Evolutionary conservation across 2,329 filamentous ascomycete species (phyloP), one percentile per base, ranked within the genome.

Genomic region (Phialophora verrucosa): DNA sequence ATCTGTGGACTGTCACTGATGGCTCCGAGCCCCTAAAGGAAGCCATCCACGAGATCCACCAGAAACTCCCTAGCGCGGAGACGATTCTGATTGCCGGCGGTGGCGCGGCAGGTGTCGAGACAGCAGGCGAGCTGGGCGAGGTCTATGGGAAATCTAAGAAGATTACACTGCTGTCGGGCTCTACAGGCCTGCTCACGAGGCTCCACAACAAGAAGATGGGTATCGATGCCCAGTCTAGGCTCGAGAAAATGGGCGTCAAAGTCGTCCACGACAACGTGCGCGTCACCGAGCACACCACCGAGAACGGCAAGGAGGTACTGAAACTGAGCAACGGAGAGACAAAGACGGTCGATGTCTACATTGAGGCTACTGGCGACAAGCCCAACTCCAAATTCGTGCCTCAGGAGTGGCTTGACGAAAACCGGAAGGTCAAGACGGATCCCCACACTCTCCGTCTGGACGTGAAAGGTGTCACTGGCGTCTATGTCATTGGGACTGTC

Each of bases 331-430:
- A 83, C 64, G 84, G 84, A 50, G 76, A 80, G 54, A 78, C 74
- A 2, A 70, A 84, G 47, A 77, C 78, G 1, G 79, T 81, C 2
- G 85, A 87, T 70, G 67, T 85, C 27, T 87, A 84, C 72, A 81
- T 88, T 63, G 79, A 82, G 3, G 83, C 83, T 0, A 80, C 80
- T 14, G 85, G 85, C 31, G 82, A 82, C 12, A 72, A 75, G 7
- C 85, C 85, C 0, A 87, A 85, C 74, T 83, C 81, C 23, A 77
- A 76, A 8, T 88, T 82, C 73, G 75, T 88, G 1, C 84, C 85
- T 0, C 59, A 72, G 3, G 72, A 77, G 6, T 79, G 85, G 49
- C 78, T 87, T 3, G 76, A 80, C 65, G 74, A 76, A 0, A 67
- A 73, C n/a, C 82, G 82, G 14, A 83, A 82, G 74, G 81, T 88